A percentile compares a stretch with the other conserved stretches of the same genome.
Conservation (phyloP, 768 basidiomycete species). For the Lyophyllum atratum region DNA sequence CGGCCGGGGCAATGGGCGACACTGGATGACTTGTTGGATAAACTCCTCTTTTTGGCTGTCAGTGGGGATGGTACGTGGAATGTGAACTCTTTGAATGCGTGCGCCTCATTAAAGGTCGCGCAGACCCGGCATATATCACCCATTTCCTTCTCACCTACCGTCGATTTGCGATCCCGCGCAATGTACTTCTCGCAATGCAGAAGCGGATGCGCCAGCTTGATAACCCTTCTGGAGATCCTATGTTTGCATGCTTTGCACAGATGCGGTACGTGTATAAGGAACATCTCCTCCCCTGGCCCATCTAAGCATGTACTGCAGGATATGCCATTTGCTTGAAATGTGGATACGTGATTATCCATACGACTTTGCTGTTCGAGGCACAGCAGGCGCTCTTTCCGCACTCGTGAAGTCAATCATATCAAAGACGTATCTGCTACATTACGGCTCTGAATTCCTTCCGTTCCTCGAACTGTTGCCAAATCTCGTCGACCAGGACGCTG, state of each 20-base stretch:
- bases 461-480: conserved; percentile 70
- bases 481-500: conserved; percentile 65
- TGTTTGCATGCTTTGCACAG: conserved; percentile 87
- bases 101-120: conserved; percentile 1
- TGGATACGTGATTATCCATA: conserved; percentile 79
- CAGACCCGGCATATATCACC: conserved; percentile 76
- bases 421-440: conserved; percentile 82
- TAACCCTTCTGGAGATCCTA: conserved; percentile 71
- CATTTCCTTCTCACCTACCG: conserved; percentile 86
- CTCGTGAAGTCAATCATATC: conserved; percentile 78
- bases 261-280: conserved; percentile 59
- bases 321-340: conserved; percentile 74
- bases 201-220: conserved; percentile 81
- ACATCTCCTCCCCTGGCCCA: conserved; percentile 1
- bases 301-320: conserved; percentile 44
- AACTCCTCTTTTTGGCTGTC: conserved; percentile 78
- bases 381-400: conserved; percentile 70
- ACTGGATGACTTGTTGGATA: conserved; percentile 79
- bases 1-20: conserved; percentile 73
- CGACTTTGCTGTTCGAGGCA: conserved; percentile 79
- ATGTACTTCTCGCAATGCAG: conserved; percentile 83
- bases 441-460: conserved; percentile 80
- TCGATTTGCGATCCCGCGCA: conserved; percentile 78
- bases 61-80: conserved; percentile 74
- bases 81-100: neutral